A percentile compares a stretch with the other conserved stretches of the same genome.
These are phyloP conservation scores for Mycena galopus DNA, from an alignment of 768 basidiomycete genomes.

Conservation along the genomic window DNA sequence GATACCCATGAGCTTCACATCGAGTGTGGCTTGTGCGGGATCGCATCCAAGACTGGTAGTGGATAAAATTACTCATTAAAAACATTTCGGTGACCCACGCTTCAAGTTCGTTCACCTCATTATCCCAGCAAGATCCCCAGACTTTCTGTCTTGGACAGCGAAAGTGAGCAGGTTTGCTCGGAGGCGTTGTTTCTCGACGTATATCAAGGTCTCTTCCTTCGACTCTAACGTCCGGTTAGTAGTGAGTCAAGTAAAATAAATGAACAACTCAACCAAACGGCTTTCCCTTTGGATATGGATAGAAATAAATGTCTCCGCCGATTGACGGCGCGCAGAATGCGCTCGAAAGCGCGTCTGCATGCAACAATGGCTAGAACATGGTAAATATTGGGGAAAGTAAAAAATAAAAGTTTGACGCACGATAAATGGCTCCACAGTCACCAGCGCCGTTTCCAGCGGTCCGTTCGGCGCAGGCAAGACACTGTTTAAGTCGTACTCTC, in stretches of 20 bases:
- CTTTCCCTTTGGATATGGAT: slow-evolving; percentile 38
- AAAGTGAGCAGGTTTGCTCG: slow-evolving; percentile 38
- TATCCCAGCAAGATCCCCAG: slow-evolving; percentile 33
- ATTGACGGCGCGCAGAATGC: slow-evolving; percentile 31
- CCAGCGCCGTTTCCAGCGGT: slow-evolving; percentile 30
- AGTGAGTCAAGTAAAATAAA: neutral
- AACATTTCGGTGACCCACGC: neutral
- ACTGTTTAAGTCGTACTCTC: slow-evolving; percentile 39
- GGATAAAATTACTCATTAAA: neutral
- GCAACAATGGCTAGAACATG: slow-evolving; percentile 27
- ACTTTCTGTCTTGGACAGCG: slow-evolving; percentile 33
- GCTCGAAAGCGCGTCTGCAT: slow-evolving; percentile 31
- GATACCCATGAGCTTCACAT: slow-evolving; percentile 37
- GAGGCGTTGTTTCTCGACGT: slow-evolving; percentile 40
- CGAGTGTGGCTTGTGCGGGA: slow-evolving; percentile 37
- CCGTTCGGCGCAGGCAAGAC: slow-evolving; percentile 26
- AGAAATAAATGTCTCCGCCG: slow-evolving; percentile 34
- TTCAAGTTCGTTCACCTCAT: slow-evolving; percentile 26
- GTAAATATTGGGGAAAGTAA: neutral
- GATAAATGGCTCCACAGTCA: slow-evolving; percentile 36
- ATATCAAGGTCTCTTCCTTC: slow-evolving; percentile 37
- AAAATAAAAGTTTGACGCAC: slow-evolving; percentile 10
- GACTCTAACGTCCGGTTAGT: slow-evolving; percentile 19
- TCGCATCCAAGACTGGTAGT: slow-evolving; percentile 39
- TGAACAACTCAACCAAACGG: slow-evolving; percentile 28